These are phyloP conservation scores for Salix dunnii DNA, from an alignment of 345 rosid species.

Conservation along the genomic window DNA sequence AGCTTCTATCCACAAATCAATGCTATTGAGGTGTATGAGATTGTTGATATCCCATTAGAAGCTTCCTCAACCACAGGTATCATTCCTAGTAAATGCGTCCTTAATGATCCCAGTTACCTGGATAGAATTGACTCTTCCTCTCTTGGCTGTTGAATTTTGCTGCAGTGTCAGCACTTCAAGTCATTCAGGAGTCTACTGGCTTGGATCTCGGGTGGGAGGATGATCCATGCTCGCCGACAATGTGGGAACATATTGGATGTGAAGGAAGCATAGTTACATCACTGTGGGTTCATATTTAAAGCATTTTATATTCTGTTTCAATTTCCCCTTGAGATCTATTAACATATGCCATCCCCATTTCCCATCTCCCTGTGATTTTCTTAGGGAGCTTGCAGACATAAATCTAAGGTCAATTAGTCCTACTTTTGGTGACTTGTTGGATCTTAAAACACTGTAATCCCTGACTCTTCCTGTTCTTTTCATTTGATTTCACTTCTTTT, in stretches of 20 bases:
- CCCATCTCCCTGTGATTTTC: not conserved
- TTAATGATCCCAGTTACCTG: not conserved
- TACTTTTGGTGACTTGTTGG: constrained; percentile 85
- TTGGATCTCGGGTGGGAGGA: constrained; percentile 85
- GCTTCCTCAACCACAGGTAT: constrained; percentile 87
- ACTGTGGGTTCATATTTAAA: constrained; percentile 38
- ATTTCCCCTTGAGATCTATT: constrained; percentile 12
- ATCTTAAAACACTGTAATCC: constrained; percentile 76
- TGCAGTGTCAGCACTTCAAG: constrained; percentile 90
- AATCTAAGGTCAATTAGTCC: constrained; percentile 78
- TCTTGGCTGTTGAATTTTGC: constrained; percentile 13
- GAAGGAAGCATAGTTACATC: constrained; percentile 77
- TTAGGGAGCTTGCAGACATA: constrained; percentile 70
- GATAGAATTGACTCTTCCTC: constrained; percentile 3
- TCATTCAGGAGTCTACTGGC: constrained; percentile 72
- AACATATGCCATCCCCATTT: not conserved
- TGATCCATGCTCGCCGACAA: constrained; percentile 79
- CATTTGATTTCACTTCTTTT: not conserved
- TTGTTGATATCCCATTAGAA: constrained; percentile 60
- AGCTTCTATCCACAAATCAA: constrained; percentile 64
- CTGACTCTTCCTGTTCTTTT: not conserved
- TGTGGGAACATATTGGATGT: constrained; percentile 70
- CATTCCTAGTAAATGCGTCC: not conserved
- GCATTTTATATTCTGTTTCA: not conserved
- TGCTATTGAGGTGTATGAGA: constrained; percentile 67